Base-by-base conservation (phyloP, 176 grass and related monocot genomes). In the Bromus sterilis region DNA sequence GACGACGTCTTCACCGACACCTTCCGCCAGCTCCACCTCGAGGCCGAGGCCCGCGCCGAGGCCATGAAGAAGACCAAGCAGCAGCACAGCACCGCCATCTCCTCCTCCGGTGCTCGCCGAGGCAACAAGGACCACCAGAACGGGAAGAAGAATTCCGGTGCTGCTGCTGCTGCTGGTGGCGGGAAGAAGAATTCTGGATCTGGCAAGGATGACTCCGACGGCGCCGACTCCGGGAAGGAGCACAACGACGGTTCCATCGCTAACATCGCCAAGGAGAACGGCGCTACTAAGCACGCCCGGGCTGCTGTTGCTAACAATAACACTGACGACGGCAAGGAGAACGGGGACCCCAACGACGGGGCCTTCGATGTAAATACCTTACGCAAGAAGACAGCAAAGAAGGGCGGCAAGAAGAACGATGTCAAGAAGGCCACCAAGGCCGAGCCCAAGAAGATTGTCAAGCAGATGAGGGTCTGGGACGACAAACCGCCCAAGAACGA, bases 331-430 rank as follows among this genome's bases (percentile, higher is more conserved):
- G 95, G 90, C 2, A 93, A 98, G 83, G 95, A 93, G 84, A 94
- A 98, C 5, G 95, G 92, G 6, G 88, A 58, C 79, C 90, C 92
- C 41, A 83, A 84, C 4, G 79, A 75, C 8, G 95, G 90, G 84
- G 95, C 95, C 60, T 98, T 98, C 14, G 92, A 98, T 94, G 95
- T 98, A 89, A 93, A 84, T 93, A 98, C 91, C 79, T 51, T 98
- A 78, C 80, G 88, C 2, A 89, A 48, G 74, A 53, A 93, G 60
- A 46, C 43, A 11, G 68, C 23, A 6, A 66, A 78, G 0, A 91
- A 79, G 41, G 71, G 10, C 10, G 72, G 40, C 2, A 86, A 78
- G 65, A 98, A 93, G 55, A 82, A 26, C 7, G 78, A 56, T 20
- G 24, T 2, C 29, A 85, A 76, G 77, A 89, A 87, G 81, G 31